Evolutionary conservation across 2,329 filamentous ascomycete genomes (phyloP).

Genomic region (Sclerotinia trifoliorum): DNA sequence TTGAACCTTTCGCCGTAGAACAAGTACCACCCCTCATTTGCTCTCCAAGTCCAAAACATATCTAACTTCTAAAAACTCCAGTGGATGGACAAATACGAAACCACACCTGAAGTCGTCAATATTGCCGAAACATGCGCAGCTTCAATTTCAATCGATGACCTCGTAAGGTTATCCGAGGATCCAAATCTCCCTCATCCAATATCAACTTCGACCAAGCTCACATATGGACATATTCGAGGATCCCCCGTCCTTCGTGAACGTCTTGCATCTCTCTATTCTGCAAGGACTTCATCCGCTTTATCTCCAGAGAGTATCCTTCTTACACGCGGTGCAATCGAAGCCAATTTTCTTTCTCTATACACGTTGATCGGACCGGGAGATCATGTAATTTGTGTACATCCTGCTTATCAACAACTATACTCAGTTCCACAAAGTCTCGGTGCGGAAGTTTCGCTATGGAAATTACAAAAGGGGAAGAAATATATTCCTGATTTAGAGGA

Average conservation of each 20-base stretch:
- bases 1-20: conserved; percentile 69
- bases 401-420: conserved; percentile 85
- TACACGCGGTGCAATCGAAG: conserved; percentile 76
- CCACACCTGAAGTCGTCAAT: conserved; percentile 59
- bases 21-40: conserved; percentile 43
- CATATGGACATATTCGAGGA: conserved; percentile 72
- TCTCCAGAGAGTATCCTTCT: conserved; percentile 67
- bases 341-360: conserved; percentile 81
- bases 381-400: conserved; percentile 83
- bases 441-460: conserved; percentile 76
- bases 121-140: conserved; percentile 78
- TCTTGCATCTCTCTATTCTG: conserved; percentile 64
- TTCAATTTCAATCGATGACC: conserved; percentile 69
- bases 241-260: conserved; percentile 61
- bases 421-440: conserved; percentile 71
- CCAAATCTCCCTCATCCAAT: conserved; percentile 46
- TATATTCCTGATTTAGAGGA: conserved; percentile 68
- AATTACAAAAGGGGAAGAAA: conserved; percentile 59
- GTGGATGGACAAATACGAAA: conserved; percentile 64
- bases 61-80: conserved; percentile 36
- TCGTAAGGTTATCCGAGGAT: conserved; percentile 58
- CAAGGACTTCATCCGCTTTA: conserved; percentile 48
- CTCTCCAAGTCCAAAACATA: conserved; percentile 13
- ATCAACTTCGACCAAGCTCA: conserved; percentile 59
- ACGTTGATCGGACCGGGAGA: conserved; percentile 69